Conservation (phyloP, 805 yeast genomes). For the Yarrowia deformans region DNA sequence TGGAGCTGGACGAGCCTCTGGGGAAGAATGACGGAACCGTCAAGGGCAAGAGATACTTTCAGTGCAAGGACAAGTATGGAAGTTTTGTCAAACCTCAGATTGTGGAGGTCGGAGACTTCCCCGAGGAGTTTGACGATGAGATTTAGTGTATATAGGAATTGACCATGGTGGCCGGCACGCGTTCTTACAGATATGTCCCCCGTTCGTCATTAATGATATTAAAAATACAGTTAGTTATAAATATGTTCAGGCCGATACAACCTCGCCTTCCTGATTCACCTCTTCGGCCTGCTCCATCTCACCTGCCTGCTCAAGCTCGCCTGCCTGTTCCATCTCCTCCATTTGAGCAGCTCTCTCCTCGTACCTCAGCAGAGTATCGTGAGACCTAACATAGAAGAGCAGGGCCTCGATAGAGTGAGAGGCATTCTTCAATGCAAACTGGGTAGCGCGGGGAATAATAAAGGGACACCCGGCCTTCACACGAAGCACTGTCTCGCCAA, state of each 20-base stretch:
- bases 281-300: no score
- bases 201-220: not conserved
- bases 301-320: not conserved
- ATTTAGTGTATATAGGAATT: constrained; percentile 41
- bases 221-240: constrained; percentile 35
- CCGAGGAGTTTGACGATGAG: constrained; percentile 62
- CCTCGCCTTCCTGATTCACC: not conserved
- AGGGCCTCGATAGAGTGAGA: constrained; percentile 63
- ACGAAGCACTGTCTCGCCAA: constrained; percentile 65
- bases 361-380: constrained; percentile 18
- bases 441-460: constrained; percentile 79
- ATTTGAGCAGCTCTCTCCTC: constrained; percentile 20
- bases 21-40: constrained; percentile 87
- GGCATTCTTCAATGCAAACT: constrained; percentile 68
- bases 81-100: constrained; percentile 75
- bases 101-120: constrained; percentile 74
- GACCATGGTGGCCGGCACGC: no score
- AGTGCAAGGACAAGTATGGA: constrained; percentile 66
- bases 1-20: constrained; percentile 81
- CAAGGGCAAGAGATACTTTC: constrained; percentile 66
- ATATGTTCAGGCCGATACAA: not conserved
- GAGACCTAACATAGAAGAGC: constrained; percentile 77
- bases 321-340: not conserved
- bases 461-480: constrained; percentile 78
- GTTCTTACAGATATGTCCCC: no score